Evolutionary conservation across 805 yeast genomes (phyloP), one percentile per base, ranked within the genome.

Genomic region (Nakazawaea populi): DNA sequence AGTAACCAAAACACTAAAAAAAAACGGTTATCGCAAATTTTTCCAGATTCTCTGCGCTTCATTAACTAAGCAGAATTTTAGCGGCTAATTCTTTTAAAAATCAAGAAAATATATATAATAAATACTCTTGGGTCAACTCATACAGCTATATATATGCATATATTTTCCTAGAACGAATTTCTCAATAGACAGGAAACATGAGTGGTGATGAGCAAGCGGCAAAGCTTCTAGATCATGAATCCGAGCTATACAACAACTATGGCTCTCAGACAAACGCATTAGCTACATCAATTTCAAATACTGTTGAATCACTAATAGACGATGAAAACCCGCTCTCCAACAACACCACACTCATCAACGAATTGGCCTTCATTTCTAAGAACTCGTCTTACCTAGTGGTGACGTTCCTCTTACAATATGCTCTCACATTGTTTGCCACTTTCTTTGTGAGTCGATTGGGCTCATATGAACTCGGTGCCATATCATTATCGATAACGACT

Each of bases 371-470:
- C 30, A 42, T 50, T 5, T 35, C 77, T 11, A 45, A 37, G 36
- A 50, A 46, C 31, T 27, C 52, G 4, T 4, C n/a, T 4, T 50
- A 95, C 0, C 66, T 87, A 54, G 79, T 85, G 2, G 65, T 85
- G 54, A 86, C 95, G 0, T 86, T 87, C 58, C 69, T 86, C 41
- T 69, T 87, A 32, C 89, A 85, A 62, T 82, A 81, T 61, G 82
- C 89, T 4, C 67, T 85, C 47, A 75, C 84, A 1, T 79, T 85
- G 28, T 83, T 84, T 1, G 82, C 89, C 0, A 80, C 86, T 12
- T 80, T 86, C 59, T 72, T 79, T 7, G 95, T 87, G 0, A 92
- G 94, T n/a, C 91, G 83, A 59, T 65, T 87, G 47, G 96, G 96
- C 37, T 87, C 85, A 45, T 75, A 74, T 37, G 90, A 88, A 63